Base-by-base conservation (phyloP, 345 rosid genomes). In the Salix udensis region DNA sequence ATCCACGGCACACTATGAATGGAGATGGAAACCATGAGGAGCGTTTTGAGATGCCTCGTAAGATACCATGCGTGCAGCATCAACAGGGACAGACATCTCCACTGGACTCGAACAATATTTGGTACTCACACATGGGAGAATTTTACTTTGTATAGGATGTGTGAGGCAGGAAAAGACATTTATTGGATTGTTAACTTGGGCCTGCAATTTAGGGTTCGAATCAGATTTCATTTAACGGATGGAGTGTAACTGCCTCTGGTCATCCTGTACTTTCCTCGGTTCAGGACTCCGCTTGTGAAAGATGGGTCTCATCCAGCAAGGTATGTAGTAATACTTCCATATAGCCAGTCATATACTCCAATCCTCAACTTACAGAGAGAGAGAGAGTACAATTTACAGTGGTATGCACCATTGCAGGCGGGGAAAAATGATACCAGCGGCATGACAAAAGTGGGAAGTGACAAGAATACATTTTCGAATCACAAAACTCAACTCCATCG, bases 1-100 rank as follows among this genome's bases (percentile, higher is more conserved):
- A 65, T 80, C 83, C 67, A 55, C n/a, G 69, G 65, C 80, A 72
- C 80, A 72, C 79, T 9, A 75, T 78, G 55, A 48, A 78, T 78
- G 81, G 75, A 23, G 72, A 80, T 67, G 5, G 62, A 73, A 71
- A 58, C 28, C 36, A 55, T 55, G 46, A 42, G 23, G 46, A 5
- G 52, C 10, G 52, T 42, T 24, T 42, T 21, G 60, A 68, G 53
- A 69, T 69, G 64, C 64, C 64, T 58, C 23, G 64, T 4, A 58
- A 58, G 64, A 23, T 58, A 4, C 64, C 64, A 9, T 58, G 64
- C 64, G 64, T 58, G 64, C 64, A 23, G 23, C 64, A 10, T 2
- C 28, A 2, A 2, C 12, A 23, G 64, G n/a, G 64, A 23, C 64
- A 58, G 15, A 9, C 28, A n/a, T n/a, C 64, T 9, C 9, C 4